Percentiles rank a stretch among this genome's conserved stretches.
Evolutionary conservation across 345 rosid species (phyloP).

Genomic region (Sonneratia caseolaris): DNA sequence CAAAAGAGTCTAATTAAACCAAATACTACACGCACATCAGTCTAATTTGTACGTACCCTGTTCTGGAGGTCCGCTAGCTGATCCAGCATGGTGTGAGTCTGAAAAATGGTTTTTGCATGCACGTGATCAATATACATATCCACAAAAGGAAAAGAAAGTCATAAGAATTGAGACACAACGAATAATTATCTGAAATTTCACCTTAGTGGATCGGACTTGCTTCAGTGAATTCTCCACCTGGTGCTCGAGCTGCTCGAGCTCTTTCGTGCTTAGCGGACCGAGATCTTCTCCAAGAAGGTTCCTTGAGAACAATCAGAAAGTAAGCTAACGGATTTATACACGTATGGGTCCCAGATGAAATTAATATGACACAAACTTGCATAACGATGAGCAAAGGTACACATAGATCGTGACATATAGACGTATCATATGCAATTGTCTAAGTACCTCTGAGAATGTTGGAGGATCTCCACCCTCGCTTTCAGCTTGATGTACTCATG

Average conservation of each 20-base stretch:
- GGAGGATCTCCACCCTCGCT: slow-evolving; percentile 41
- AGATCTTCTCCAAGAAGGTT: slow-evolving; percentile 85
- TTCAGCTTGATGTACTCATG: slow-evolving; percentile 50
- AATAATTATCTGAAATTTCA: slow-evolving; percentile 6
- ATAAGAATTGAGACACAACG: not conserved
- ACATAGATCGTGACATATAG: too few relatives aligned
- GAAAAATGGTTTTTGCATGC: slow-evolving; percentile 9
- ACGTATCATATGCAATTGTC: not conserved
- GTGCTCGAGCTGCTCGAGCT: slow-evolving; percentile 72
- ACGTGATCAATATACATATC: too few relatives aligned
- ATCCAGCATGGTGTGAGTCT: slow-evolving; percentile 41
- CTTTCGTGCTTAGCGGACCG: slow-evolving; percentile 50
- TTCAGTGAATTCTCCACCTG: slow-evolving; percentile 63
- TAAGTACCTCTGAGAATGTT: slow-evolving; percentile 38
- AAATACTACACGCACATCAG: not conserved
- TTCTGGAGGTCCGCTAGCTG: slow-evolving; percentile 41
- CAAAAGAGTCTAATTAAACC: not conserved
- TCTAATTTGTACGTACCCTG: slow-evolving; percentile 19
- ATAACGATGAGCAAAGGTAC: too few relatives aligned
- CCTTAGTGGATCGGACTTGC: slow-evolving; percentile 75
- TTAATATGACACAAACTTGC: too few relatives aligned
- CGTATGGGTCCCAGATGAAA: too few relatives aligned
- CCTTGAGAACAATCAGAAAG: slow-evolving; percentile 20
- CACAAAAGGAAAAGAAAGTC: not conserved
- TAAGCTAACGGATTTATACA: not conserved